phyloP scores from a whole-genome alignment of 148 eudicot genomes.

The Amaranthus cruentus region DNA sequence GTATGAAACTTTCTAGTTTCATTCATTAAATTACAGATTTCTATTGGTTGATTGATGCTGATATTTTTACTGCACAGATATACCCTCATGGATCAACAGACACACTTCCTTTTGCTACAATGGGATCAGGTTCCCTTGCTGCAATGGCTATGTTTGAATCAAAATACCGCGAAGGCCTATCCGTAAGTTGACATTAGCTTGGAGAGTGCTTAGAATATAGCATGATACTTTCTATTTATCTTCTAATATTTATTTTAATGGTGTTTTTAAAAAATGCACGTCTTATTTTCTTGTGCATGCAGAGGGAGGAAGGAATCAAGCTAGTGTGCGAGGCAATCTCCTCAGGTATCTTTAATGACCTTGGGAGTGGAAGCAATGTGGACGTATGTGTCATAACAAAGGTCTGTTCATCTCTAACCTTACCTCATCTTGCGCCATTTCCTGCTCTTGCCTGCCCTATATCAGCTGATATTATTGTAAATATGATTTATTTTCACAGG shows the following conservation, averaged over 20 bases:
- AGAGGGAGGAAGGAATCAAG: slow-evolving; percentile 87
- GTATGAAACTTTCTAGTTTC: slow-evolving; percentile 35
- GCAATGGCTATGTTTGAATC: slow-evolving; percentile 84
- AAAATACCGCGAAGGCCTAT: slow-evolving; percentile 75
- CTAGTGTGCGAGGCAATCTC: slow-evolving; percentile 75
- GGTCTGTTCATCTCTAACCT: slow-evolving; percentile 34
- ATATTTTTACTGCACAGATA: slow-evolving; percentile 43
- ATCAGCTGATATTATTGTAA: slow-evolving; percentile 1
- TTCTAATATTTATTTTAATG: too few species aligned
- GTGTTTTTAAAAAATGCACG: not conserved
- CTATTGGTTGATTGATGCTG: slow-evolving; percentile 1
- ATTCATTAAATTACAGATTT: not conserved
- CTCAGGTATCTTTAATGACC: slow-evolving; percentile 85
- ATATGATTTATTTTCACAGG: slow-evolving; percentile 39
- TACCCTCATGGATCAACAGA: slow-evolving; percentile 97
- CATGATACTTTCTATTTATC: not conserved
- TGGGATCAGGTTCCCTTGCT: slow-evolving; percentile 97
- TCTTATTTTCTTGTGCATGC: slow-evolving; percentile 14
- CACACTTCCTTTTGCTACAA: slow-evolving; percentile 78
- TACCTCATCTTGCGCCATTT: not conserved
- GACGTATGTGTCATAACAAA: slow-evolving; percentile 85
- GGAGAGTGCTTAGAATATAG: not conserved
- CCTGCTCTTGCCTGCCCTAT: not conserved
- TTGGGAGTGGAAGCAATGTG: slow-evolving; percentile 98
- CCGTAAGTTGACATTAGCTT: slow-evolving; percentile 45